A percentile compares a stretch with the other conserved stretches of the same genome.
Evolutionary conservation across 1,139 yeast genomes (phyloP).

Genomic region (Tardiomyces digboiensis): DNA sequence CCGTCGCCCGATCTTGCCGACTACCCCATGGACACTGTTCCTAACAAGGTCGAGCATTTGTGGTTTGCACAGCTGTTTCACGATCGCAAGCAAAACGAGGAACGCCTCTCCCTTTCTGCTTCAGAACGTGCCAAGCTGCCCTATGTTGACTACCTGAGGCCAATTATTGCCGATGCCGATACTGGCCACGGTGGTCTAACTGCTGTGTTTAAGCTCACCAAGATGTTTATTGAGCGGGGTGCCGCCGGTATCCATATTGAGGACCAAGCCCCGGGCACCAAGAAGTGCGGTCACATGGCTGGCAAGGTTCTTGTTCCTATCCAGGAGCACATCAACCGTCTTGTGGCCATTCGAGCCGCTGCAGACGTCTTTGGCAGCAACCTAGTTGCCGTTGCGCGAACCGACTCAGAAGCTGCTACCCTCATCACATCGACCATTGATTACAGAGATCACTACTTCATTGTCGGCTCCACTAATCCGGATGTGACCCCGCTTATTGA

Average conservation of each 20-base stretch:
- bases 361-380: conserved; percentile 92
- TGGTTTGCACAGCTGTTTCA: conserved; percentile 97
- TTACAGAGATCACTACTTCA: conserved; percentile 87
- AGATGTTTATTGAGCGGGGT: conserved; percentile 95
- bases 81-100: conserved; percentile 93
- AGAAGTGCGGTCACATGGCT: conserved; percentile 98
- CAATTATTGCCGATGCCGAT: conserved; percentile 95
- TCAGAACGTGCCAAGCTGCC: conserved; percentile 52
- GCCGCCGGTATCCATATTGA: conserved; percentile 99
- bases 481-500: conserved; percentile 64
- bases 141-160: conserved; percentile 76
- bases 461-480: conserved; percentile 88
- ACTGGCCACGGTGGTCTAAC: conserved; percentile 99
- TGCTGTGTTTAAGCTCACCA: conserved; percentile 91
- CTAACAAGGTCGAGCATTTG: conserved; percentile 95
- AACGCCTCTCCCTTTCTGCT: conserved; percentile 51
- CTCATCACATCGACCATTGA: conserved; percentile 90
- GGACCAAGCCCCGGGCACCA: conserved; percentile 98
- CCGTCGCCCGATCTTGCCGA: conserved; percentile 98
- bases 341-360: conserved; percentile 89
- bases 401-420: conserved; percentile 97
- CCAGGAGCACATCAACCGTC: conserved; percentile 91
- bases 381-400: conserved; percentile 83
- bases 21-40: conserved; percentile 98
- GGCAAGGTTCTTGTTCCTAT: conserved; percentile 97